These are phyloP conservation scores for Exophiala sideris DNA, from an alignment of 2,329 filamentous ascomycete genomes.

Conservation along the genomic window DNA sequence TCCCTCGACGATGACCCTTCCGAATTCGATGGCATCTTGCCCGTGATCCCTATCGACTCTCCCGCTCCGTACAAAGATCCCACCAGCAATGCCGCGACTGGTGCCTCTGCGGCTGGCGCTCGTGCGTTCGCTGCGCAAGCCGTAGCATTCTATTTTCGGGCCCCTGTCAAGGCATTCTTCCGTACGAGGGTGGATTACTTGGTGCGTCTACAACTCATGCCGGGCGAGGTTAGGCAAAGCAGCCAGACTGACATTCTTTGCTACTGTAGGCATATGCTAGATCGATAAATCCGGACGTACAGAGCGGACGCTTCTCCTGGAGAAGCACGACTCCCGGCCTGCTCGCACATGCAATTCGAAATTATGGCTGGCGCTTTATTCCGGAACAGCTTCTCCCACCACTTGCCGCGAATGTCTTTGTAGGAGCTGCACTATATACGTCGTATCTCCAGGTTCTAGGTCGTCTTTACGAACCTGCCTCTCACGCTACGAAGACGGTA, in stretches of 20 bases:
- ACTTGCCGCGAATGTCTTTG: slow-evolving; percentile 59
- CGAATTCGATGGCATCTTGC: slow-evolving; percentile 25
- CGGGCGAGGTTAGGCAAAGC: not conserved
- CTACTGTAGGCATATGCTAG: slow-evolving; percentile 56
- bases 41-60: slow-evolving; percentile 22
- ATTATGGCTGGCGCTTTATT: slow-evolving; percentile 63
- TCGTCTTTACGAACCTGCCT: slow-evolving; percentile 56
- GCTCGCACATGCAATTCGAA: slow-evolving; percentile 57
- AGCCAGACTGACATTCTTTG: slow-evolving; percentile 3
- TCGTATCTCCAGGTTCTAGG: slow-evolving; percentile 60
- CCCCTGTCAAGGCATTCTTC: slow-evolving; percentile 90
- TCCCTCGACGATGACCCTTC: slow-evolving; percentile 27
- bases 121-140: slow-evolving; percentile 79
- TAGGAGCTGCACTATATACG: slow-evolving; percentile 62
- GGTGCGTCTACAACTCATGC: slow-evolving; percentile 1
- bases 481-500: slow-evolving; percentile 54
- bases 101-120: slow-evolving; percentile 79
- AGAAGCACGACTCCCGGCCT: slow-evolving; percentile 60
- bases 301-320: slow-evolving; percentile 51
- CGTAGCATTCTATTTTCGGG: slow-evolving; percentile 86
- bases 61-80: slow-evolving; percentile 39
- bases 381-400: slow-evolving; percentile 64
- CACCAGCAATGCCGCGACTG: slow-evolving; percentile 61
- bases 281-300: slow-evolving; percentile 58
- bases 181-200: slow-evolving; percentile 82